Evolutionary conservation across 768 basidiomycete genomes (phyloP), one percentile per base, ranked within the genome.

Genomic region (Porpolomopsis calyptriformis): DNA sequence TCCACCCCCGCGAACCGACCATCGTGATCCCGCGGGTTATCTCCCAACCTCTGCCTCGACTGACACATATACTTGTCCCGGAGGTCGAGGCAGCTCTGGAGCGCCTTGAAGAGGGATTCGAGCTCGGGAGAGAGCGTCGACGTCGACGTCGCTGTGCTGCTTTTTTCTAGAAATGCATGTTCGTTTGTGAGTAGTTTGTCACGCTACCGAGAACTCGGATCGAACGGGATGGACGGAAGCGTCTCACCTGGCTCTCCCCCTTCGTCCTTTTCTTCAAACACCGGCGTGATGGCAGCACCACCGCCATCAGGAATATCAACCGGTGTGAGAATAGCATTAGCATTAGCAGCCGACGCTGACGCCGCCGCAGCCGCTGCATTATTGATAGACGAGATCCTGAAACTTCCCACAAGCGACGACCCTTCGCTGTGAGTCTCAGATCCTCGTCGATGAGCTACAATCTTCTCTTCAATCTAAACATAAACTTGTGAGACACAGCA

Each of bases 11-110:
- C 65, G 58, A 93, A 92, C 10, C 68, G 54, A 0, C 80, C 85
- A 53, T 98, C 96, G 60, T 93, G 78, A 62, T 98, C 90, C 50
- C 77, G 74, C 0, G 96, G 96, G 61, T 98, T 87, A 64, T 98
- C 96, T 2, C 94, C 96, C 2, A 98, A 77, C 45, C 90, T 74
- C 60, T 99, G 96, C 3, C 82, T 74, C 1, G 93, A 97, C 49
- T 77, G 76, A 4, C 69, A 53, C 68, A 96, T 92, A 68, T 97
- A 99, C 65, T 97, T 98, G 68, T 98, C 94, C 22, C 96, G 85
- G 16, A 98, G 70, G 45, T 86, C 79, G 39, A 98, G 78, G 58
- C 94, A 98, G 57, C 72, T 78, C 48, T 84, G 78, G 58, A 98
- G 78, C 1, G 82, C 73, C 49, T 80, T 72, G 49, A 85, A 80